These are phyloP conservation scores for Aureobasidium sp. DNA, from an alignment of 2,329 filamentous ascomycete genomes.

Conservation along the genomic window DNA sequence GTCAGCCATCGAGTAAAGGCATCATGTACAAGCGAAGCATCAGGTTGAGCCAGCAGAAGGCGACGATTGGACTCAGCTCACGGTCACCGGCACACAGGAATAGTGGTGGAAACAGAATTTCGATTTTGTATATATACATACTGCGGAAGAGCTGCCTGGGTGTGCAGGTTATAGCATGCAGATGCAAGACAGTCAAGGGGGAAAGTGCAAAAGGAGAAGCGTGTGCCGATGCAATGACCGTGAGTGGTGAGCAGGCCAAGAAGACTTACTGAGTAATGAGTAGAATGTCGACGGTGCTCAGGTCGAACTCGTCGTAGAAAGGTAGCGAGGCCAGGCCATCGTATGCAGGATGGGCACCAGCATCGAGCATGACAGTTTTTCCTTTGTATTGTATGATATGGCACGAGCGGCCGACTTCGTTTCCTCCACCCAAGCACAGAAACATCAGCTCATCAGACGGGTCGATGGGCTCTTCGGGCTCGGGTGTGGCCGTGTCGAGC, in stretches of 20 bases:
- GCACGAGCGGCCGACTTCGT: constrained; percentile 93
- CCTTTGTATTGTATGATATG: constrained; percentile 99
- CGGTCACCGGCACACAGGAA: constrained; percentile 12
- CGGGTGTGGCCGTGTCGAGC: constrained; percentile 57
- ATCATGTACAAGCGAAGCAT: background rate
- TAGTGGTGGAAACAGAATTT: constrained; percentile 16
- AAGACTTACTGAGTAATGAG: constrained; percentile 95
- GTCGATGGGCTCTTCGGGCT: constrained; percentile 78
- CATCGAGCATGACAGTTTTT: constrained; percentile 99
- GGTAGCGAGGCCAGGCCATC: constrained; percentile 88
- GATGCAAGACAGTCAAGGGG: background rate
- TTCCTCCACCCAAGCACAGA: constrained; percentile 85
- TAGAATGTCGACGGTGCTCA: constrained; percentile 93
- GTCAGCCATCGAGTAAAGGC: background rate
- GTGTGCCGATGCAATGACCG: constrained; percentile 9
- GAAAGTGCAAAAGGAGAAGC: background rate
- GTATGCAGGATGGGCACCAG: constrained; percentile 92
- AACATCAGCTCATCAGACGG: constrained; percentile 93
- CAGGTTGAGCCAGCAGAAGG: background rate
- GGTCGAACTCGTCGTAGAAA: constrained; percentile 97
- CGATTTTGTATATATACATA: constrained; percentile 27
- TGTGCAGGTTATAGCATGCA: background rate
- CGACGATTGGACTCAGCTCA: background rate
- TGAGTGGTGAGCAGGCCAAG: background rate
- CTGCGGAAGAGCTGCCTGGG: background rate